Evolutionary conservation across 257 asterid species (phyloP).

Genomic region (Solanum chaucha): DNA sequence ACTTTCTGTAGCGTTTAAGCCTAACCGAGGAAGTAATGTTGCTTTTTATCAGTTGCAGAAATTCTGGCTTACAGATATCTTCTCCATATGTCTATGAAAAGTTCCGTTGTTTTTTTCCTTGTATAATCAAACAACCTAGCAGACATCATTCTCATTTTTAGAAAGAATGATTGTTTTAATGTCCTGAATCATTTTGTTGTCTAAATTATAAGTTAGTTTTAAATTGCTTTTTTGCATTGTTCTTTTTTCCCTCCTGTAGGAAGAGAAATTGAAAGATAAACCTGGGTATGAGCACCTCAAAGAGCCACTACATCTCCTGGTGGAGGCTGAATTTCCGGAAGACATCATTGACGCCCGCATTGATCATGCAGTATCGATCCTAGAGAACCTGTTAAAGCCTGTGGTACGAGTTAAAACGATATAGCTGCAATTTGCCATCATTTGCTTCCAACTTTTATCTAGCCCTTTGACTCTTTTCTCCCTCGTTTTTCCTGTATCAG

Average conservation of each 20-base stretch:
- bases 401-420: conserved; percentile 35
- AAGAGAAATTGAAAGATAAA: conserved; percentile 60
- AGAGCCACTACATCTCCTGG: conserved; percentile 74
- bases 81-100: not conserved
- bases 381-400: conserved; percentile 65
- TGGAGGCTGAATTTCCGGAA: conserved; percentile 81
- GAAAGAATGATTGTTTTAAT: not conserved
- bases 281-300: conserved; percentile 77
- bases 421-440: not conserved
- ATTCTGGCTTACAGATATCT: not conserved
- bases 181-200: not conserved
- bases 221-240: conserved; percentile 5
- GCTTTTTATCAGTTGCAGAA: too few species aligned
- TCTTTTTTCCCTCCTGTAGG: conserved; percentile 16
- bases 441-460: not conserved
- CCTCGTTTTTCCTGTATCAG: conserved; percentile 10
- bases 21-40: too few species aligned
- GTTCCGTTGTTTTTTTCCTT: not conserved
- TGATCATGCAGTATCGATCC: conserved; percentile 52
- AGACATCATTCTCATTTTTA: not conserved
- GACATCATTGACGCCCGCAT: conserved; percentile 53
- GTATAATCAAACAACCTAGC: not conserved
- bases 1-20: too few species aligned
- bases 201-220: not conserved
- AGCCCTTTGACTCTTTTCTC: not conserved